These are phyloP conservation scores for Candida labiduridarum DNA, from an alignment of 1,139 yeast species.

Conservation along the genomic window DNA sequence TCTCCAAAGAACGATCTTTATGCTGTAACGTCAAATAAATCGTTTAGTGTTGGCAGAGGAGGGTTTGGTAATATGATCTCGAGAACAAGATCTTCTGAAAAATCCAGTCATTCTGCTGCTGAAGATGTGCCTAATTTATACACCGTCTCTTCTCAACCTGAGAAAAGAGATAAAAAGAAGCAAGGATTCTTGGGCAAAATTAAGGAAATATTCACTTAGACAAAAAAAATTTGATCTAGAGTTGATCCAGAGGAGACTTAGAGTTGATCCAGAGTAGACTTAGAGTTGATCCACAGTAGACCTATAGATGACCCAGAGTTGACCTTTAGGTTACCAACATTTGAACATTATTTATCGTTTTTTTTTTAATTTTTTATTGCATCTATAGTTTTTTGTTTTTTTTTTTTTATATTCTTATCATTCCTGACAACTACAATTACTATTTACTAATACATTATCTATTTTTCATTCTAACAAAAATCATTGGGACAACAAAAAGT, in stretches of 20 bases:
- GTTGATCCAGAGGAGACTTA: too few relatives aligned
- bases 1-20: constrained; percentile 30
- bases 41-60: constrained; percentile 50
- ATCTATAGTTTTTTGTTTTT: background rate
- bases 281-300: too few relatives aligned
- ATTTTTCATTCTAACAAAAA: too few relatives aligned
- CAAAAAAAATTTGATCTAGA: constrained; percentile 4
- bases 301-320: too few relatives aligned
- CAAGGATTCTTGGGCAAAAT: constrained; percentile 36
- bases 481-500: constrained; percentile 41
- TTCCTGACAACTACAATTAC: background rate
- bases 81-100: constrained; percentile 13
- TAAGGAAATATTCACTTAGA: constrained; percentile 28
- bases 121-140: constrained; percentile 22
- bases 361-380: background rate
- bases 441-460: background rate
- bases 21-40: constrained; percentile 40
- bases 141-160: constrained; percentile 30
- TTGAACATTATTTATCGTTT: too few relatives aligned
- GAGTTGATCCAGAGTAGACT: too few relatives aligned
- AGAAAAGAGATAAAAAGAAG: constrained; percentile 20
- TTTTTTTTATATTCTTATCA: background rate
- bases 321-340: too few relatives aligned
- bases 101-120: background rate
- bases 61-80: constrained; percentile 51